These are phyloP conservation scores for Licmophora abbreviata DNA, from an alignment of 108 stramenopile species.

Conservation along the genomic window DNA sequence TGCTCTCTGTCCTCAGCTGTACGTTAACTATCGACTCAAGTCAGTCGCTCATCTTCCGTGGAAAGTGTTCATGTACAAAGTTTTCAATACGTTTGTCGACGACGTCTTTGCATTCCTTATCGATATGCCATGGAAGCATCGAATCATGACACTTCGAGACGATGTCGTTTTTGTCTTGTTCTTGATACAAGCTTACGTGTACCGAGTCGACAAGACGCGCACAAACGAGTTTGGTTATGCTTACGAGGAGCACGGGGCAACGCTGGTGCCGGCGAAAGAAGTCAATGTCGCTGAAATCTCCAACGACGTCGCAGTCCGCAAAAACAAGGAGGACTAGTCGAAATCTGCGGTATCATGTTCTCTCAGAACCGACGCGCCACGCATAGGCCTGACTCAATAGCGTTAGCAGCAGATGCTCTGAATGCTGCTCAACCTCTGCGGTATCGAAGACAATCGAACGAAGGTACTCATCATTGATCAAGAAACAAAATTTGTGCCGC, in stretches of 20 bases:
- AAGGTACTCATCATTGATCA: too few species aligned
- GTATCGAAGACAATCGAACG: too few species aligned
- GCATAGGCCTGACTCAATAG: too few species aligned
- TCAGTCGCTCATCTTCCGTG: conserved; percentile 61
- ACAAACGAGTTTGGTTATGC: conserved; percentile 48
- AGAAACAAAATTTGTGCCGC: too few species aligned
- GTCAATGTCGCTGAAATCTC: too few species aligned
- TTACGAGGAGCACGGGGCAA: conserved; percentile 23
- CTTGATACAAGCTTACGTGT: conserved; percentile 39
- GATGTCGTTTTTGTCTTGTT: conserved; percentile 50
- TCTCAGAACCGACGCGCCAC: too few species aligned
- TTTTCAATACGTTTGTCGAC: conserved; percentile 58
- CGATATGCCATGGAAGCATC: conserved; percentile 51
- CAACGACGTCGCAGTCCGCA: too few species aligned
- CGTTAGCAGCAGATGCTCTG: too few species aligned
- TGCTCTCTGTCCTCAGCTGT: conserved; percentile 47
- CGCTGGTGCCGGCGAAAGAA: background rate
- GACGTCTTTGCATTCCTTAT: conserved; percentile 55
- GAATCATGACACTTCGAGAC: conserved; percentile 50
- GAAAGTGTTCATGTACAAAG: conserved; percentile 53
- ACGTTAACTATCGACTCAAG: conserved; percentile 63
- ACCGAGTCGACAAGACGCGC: conserved; percentile 36
- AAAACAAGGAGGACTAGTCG: too few species aligned
- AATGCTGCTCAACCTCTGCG: too few species aligned
- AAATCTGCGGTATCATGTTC: too few species aligned